Conservation (phyloP, 2,329 filamentous ascomycete species). For the Alternaria sp. region DNA sequence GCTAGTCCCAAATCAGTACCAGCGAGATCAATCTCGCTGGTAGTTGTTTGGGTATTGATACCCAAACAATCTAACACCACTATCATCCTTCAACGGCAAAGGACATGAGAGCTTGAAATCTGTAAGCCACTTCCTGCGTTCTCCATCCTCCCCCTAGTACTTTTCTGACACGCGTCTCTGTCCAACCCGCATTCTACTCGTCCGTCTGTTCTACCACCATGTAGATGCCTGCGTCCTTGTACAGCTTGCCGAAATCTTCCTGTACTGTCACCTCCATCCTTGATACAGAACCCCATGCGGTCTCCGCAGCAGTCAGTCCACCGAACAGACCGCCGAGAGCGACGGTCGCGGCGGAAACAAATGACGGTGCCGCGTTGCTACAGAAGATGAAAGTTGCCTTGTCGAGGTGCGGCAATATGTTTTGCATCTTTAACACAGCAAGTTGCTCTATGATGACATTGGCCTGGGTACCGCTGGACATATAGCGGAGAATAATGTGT, state of each 20-base stretch:
- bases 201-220: not conserved
- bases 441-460: not conserved
- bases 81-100: not conserved
- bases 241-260: not conserved
- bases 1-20: not conserved
- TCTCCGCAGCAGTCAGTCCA: no score
- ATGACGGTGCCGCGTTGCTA: not conserved
- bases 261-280: no score
- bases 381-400: not conserved
- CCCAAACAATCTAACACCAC: not conserved
- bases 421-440: not conserved
- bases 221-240: not conserved
- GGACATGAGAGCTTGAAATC: not conserved
- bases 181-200: fast-evolving
- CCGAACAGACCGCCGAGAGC: no score
- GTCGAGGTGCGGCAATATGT: not conserved
- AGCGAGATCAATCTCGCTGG: no score
- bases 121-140: not conserved
- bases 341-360: fast-evolving
- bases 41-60: no score
- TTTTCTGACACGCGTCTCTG: not conserved
- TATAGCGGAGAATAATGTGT: not conserved
- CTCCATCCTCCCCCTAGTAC: fast-evolving
- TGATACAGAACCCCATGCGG: no score
- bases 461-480: not conserved